A percentile compares a stretch with the other conserved stretches of the same genome.
These are phyloP conservation scores for Pilatotrama ljubarskyi DNA, from an alignment of 768 basidiomycete genomes.

Conservation along the genomic window DNA sequence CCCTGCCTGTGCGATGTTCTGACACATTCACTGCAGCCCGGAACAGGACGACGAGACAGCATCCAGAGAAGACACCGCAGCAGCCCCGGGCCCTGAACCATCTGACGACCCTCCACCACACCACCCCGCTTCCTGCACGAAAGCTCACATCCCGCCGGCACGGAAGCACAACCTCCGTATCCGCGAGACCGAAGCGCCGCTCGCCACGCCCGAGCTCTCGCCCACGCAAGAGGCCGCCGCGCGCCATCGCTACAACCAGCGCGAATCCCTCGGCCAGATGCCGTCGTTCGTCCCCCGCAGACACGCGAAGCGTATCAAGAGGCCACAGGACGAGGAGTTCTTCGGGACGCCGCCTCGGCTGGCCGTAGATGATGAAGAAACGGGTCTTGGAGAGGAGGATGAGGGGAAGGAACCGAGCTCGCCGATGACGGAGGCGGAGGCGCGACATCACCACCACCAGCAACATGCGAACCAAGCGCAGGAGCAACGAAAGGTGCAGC, in stretches of 20 bases:
- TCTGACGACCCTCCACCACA: background rate
- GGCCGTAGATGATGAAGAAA: no score
- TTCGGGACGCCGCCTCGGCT: constrained; percentile 13
- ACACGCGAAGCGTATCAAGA: constrained; percentile 7
- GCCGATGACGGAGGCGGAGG: constrained; percentile 2
- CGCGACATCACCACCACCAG: constrained; percentile 2
- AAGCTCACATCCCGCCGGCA: background rate
- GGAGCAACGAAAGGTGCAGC: background rate
- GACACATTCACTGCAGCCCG: no score
- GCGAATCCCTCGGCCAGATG: background rate
- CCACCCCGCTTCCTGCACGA: background rate
- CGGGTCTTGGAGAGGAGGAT: background rate
- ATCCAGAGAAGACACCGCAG: no score
- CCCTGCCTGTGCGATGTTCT: no score
- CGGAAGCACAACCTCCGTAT: constrained; percentile 1
- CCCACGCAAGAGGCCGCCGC: constrained; percentile 7
- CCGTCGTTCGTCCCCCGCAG: background rate
- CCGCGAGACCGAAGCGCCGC: background rate
- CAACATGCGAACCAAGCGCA: no score
- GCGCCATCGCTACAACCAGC: constrained; percentile 3
- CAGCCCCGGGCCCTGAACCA: background rate
- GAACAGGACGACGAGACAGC: no score
- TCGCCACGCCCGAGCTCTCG: constrained; percentile 9
- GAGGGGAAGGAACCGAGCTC: background rate
- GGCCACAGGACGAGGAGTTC: constrained; percentile 1